A percentile compares a stretch with the other conserved stretches of the same genome.
Evolutionary conservation across 2,329 filamentous ascomycete genomes (phyloP).

Genomic region (Biscogniauxia mediterranea): DNA sequence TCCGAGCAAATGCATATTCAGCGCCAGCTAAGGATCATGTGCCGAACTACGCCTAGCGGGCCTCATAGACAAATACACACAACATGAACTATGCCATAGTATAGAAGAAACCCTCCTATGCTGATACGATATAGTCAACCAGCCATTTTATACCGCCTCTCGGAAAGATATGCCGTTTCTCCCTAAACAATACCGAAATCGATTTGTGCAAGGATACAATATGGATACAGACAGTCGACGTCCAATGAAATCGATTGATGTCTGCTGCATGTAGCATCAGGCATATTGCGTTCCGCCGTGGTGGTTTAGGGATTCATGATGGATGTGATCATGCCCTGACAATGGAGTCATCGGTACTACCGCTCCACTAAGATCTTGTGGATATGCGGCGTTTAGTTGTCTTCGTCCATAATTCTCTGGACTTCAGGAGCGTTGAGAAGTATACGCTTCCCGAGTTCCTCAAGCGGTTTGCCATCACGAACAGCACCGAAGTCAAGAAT

Average conservation of each 20-base stretch:
- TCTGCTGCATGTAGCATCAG: not conserved
- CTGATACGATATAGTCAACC: too few species aligned
- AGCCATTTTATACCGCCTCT: too few species aligned
- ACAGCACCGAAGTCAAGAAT: conserved; percentile 96
- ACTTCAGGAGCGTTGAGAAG: conserved; percentile 59
- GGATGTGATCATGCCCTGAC: not conserved
- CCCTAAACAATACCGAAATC: too few species aligned
- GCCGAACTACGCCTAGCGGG: too few species aligned
- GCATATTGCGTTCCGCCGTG: not conserved
- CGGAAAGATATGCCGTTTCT: too few species aligned
- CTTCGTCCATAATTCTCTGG: conserved; percentile 36
- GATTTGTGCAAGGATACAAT: not conserved
- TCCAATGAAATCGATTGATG: not conserved
- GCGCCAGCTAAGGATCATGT: too few species aligned
- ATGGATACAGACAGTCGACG: not conserved
- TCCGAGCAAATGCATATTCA: too few species aligned
- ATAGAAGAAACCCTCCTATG: too few species aligned
- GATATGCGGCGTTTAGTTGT: conserved; percentile 13
- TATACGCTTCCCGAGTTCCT: conserved; percentile 77
- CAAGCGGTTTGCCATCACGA: conserved; percentile 77
- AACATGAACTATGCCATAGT: too few species aligned
- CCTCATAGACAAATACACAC: too few species aligned
- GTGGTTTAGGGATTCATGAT: not conserved
- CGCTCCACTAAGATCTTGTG: not conserved
- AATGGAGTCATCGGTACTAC: not conserved